These are phyloP conservation scores for Debaryomycetaceae sp. DNA, from an alignment of 1,139 yeast genomes.

Conservation along the genomic window DNA sequence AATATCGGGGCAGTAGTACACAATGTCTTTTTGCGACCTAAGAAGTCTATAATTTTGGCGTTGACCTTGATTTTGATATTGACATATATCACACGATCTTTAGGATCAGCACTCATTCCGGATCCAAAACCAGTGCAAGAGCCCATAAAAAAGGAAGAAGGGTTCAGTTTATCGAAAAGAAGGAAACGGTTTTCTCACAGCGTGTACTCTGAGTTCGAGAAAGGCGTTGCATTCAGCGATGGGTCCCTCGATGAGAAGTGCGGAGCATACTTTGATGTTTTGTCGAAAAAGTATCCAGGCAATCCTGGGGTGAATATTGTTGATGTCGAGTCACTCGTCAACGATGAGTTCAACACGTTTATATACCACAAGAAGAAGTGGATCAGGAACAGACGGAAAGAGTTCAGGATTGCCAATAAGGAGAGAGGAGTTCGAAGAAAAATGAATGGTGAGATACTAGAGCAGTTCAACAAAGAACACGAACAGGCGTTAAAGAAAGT, in stretches of 20 bases:
- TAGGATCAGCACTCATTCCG: background rate
- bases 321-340: slow-evolving; percentile 15
- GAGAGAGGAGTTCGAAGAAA: slow-evolving; percentile 8
- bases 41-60: background rate
- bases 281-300: slow-evolving; percentile 8
- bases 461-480: slow-evolving; percentile 10
- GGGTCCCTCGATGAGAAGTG: slow-evolving; percentile 10
- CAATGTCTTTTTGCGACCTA: slow-evolving; percentile 3
- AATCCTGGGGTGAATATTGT: slow-evolving; percentile 8
- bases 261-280: slow-evolving; percentile 13
- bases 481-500: slow-evolving; percentile 9
- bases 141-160: background rate
- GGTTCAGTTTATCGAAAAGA: slow-evolving; percentile 5
- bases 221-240: background rate
- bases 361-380: slow-evolving; percentile 27
- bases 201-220: slow-evolving; percentile 10
- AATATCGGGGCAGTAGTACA: background rate
- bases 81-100: background rate
- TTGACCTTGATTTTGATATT: background rate
- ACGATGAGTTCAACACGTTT: slow-evolving; percentile 15
- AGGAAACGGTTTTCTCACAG: slow-evolving; percentile 12
- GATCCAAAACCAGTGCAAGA: background rate
- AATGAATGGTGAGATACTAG: slow-evolving; percentile 10
- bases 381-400: slow-evolving; percentile 15
- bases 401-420: slow-evolving; percentile 10